phyloP scores from a whole-genome alignment of 2,329 filamentous ascomycete genomes.

The Juglanconis juglandina region DNA sequence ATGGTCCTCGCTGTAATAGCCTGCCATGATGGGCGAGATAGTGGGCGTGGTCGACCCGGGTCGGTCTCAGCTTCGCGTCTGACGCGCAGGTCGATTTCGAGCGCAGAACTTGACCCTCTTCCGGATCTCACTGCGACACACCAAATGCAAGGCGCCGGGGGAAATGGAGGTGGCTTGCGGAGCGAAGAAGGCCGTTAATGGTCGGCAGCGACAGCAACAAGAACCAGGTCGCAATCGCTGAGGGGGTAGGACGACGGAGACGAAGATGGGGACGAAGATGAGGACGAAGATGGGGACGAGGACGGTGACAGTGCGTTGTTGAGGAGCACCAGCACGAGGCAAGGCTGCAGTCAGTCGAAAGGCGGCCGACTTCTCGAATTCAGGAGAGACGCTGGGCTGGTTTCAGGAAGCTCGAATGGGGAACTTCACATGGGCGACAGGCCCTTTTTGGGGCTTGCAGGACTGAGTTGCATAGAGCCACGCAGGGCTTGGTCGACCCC shows the following conservation, averaged over 20 bases:
- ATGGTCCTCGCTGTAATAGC: slow-evolving; percentile 53
- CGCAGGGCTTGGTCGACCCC: no score
- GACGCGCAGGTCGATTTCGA: background rate
- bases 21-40: slow-evolving; percentile 50
- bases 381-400: background rate
- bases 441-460: no score
- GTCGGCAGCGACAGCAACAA: background rate
- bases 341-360: background rate
- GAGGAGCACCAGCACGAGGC: background rate
- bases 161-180: background rate
- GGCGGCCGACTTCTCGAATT: background rate
- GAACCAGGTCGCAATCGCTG: no score
- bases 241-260: background rate
- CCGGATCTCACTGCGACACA: slow-evolving; percentile 7
- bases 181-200: background rate
- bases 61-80: slow-evolving; percentile 12
- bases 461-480: background rate
- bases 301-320: background rate
- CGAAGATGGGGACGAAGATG: background rate
- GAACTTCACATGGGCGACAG: background rate
- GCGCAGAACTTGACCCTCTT: background rate
- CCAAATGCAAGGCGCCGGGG: background rate
- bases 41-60: slow-evolving; percentile 17
- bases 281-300: background rate
- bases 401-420: background rate